Percentiles rank a stretch among this genome's conserved stretches.
Conservation (phyloP, 164 flowering plant species). For the Stephania yunnanensis region DNA sequence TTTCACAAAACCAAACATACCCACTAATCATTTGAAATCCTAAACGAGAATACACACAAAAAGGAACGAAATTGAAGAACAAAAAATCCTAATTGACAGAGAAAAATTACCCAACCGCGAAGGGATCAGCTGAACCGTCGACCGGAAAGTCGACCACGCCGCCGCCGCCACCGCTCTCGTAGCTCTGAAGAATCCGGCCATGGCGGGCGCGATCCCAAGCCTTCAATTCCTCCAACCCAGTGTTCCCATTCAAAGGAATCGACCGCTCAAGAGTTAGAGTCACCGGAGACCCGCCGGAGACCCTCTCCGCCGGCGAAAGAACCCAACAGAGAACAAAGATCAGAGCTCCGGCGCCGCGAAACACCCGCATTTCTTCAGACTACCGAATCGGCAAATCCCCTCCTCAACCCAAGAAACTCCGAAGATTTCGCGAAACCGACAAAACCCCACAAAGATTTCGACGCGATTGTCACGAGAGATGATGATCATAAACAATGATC, state of each 20-base stretch:
- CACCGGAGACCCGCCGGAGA: slow-evolving; percentile 30
- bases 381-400: not conserved
- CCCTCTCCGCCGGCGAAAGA: slow-evolving; percentile 20
- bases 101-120: slow-evolving; percentile 56
- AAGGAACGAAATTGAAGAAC: slow-evolving; percentile 6
- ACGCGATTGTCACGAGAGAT: not conserved
- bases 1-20: not conserved
- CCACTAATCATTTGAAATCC: not conserved
- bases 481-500: slow-evolving; percentile 1
- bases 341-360: slow-evolving; percentile 22
- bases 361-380: slow-evolving; percentile 27
- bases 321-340: slow-evolving; percentile 16
- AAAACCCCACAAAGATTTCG: not conserved
- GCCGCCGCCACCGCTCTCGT: slow-evolving; percentile 7
- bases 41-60: not conserved
- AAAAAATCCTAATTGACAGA: not conserved
- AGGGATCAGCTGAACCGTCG: slow-evolving; percentile 66
- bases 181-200: slow-evolving; percentile 51
- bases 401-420: not conserved
- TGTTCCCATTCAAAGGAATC: slow-evolving; percentile 35
- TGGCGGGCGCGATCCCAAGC: slow-evolving; percentile 61
- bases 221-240: slow-evolving; percentile 45
- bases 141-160: slow-evolving; percentile 83
- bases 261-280: slow-evolving; percentile 59
- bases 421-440: not conserved